Conservation (phyloP, 768 basidiomycete species). For the Phlegmacium glaucopus region DNA sequence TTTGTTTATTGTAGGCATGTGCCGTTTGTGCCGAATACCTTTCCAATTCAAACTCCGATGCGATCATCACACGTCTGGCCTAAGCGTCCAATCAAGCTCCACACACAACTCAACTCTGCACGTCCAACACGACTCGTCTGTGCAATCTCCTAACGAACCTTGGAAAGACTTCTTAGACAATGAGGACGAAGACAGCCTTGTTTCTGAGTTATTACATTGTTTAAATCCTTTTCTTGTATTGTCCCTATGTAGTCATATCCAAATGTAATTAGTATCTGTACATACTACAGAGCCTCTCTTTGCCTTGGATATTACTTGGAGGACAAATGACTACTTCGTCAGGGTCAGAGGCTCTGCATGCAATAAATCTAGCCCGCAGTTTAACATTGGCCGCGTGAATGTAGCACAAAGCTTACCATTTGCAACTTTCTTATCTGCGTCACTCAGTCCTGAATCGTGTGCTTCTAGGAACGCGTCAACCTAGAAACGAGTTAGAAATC, state of each 20-base stretch:
- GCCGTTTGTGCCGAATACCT: too few relatives aligned
- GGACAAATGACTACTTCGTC: background rate
- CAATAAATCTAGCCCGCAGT: conserved; percentile 44
- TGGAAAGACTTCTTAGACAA: too few relatives aligned
- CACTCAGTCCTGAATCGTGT: conserved; percentile 81
- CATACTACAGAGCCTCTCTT: conserved; percentile 8
- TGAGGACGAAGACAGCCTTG: too few relatives aligned
- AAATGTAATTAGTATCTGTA: conserved; percentile 21
- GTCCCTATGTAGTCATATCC: conserved; percentile 10
- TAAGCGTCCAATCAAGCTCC: too few relatives aligned
- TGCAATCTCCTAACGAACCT: too few relatives aligned
- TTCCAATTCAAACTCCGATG: too few relatives aligned
- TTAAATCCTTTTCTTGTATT: conserved; percentile 2
- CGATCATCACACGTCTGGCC: too few relatives aligned
- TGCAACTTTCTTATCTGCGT: conserved; percentile 74
- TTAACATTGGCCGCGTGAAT: conserved; percentile 1
- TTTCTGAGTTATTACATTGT: too few relatives aligned
- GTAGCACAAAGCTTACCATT: conserved; percentile 45
- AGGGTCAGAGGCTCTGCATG: conserved; percentile 59
- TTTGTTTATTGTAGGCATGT: too few relatives aligned
- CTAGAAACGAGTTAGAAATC: conserved; percentile 28
- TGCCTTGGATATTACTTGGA: background rate
- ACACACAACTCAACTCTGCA: too few relatives aligned
- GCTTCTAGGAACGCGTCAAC: conserved; percentile 95
- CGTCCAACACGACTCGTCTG: too few relatives aligned